Evolutionary conservation across 176 grass and related monocot species (phyloP).

Genomic region (Phyllostachys edulis): DNA sequence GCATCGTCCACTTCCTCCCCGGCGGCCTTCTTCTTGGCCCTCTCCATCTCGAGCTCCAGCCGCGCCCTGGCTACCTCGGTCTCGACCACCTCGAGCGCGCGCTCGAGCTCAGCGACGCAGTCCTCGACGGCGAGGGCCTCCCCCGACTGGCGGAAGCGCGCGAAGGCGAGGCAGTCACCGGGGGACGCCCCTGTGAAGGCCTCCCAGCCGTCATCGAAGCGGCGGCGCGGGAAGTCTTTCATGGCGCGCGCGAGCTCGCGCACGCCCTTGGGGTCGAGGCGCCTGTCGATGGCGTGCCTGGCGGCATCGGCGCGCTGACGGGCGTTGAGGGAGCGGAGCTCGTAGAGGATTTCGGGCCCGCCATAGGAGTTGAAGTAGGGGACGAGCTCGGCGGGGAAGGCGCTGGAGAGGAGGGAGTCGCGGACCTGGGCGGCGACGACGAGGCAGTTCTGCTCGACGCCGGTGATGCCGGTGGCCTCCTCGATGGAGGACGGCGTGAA

Average conservation of each 20-base stretch:
- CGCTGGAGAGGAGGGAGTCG: conserved; percentile 51
- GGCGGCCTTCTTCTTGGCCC: conserved; percentile 34
- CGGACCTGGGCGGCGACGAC: conserved; percentile 69
- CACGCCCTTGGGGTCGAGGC: conserved; percentile 54
- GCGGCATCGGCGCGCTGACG: conserved; percentile 55
- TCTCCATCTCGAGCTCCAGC: conserved; percentile 51
- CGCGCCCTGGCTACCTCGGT: conserved; percentile 45
- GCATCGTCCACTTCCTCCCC: conserved; percentile 38
- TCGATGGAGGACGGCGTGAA: conserved; percentile 84
- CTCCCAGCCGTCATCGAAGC: conserved; percentile 57
- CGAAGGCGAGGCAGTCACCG: conserved; percentile 81
- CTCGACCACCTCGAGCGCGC: conserved; percentile 52
- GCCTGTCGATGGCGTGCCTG: conserved; percentile 33
- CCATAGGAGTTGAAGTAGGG: conserved; percentile 60
- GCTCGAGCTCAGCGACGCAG: conserved; percentile 48
- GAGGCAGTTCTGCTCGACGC: conserved; percentile 82
- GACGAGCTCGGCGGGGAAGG: conserved; percentile 48
- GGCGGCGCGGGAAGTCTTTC: conserved; percentile 66
- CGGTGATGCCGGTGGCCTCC: conserved; percentile 66
- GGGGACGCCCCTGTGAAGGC: conserved; percentile 49
- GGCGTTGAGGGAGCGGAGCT: conserved; percentile 70
- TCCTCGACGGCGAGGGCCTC: conserved; percentile 48
- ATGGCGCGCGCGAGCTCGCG: conserved; percentile 63
- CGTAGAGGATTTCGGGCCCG: conserved; percentile 74
- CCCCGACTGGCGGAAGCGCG: conserved; percentile 58